A percentile compares a stretch with the other conserved stretches of the same genome.
Evolutionary conservation across 2,329 filamentous ascomycete species (phyloP).

Genomic region (Shiraia bambusicola): DNA sequence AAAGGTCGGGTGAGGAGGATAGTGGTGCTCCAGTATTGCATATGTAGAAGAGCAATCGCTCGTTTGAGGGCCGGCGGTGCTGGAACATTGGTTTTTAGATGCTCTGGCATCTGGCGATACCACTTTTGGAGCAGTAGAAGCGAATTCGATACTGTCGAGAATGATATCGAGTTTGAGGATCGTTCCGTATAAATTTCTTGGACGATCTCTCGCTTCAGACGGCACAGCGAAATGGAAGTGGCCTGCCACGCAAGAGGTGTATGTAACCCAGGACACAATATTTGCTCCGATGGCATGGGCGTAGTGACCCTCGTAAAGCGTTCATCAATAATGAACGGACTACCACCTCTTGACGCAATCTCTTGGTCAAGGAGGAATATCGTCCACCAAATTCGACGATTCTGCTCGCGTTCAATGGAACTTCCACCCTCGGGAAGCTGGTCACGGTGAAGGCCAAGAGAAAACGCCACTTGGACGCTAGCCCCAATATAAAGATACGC

Average conservation of each 20-base stretch:
- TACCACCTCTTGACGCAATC: constrained; percentile 39
- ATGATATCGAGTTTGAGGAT: constrained; percentile 32
- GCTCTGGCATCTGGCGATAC: constrained; percentile 35
- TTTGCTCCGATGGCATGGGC: constrained; percentile 36
- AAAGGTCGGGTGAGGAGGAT: constrained; percentile 41
- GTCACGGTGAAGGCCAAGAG: constrained; percentile 41
- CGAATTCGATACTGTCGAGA: constrained; percentile 37
- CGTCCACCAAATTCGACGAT: constrained; percentile 44
- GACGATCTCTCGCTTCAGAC: constrained; percentile 39
- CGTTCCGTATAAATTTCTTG: constrained; percentile 39
- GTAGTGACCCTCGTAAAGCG: constrained; percentile 35
- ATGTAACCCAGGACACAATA: constrained; percentile 38
- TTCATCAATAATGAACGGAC: constrained; percentile 39
- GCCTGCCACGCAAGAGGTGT: constrained; percentile 38
- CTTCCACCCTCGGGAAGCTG: constrained; percentile 31
- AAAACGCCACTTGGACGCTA: constrained; percentile 41
- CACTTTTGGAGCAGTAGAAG: constrained; percentile 38
- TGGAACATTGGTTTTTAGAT: constrained; percentile 35
- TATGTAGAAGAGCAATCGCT: constrained; percentile 37
- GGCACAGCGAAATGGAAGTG: constrained; percentile 34
- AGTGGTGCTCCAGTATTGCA: constrained; percentile 40
- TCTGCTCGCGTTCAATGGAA: constrained; percentile 35
- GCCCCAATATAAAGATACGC: constrained; percentile 43
- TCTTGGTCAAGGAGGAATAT: constrained; percentile 40
- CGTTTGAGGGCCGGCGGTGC: constrained; percentile 38